These are phyloP conservation scores for Cicer cuneatum DNA, from an alignment of 306 rosid species.

Conservation along the genomic window DNA sequence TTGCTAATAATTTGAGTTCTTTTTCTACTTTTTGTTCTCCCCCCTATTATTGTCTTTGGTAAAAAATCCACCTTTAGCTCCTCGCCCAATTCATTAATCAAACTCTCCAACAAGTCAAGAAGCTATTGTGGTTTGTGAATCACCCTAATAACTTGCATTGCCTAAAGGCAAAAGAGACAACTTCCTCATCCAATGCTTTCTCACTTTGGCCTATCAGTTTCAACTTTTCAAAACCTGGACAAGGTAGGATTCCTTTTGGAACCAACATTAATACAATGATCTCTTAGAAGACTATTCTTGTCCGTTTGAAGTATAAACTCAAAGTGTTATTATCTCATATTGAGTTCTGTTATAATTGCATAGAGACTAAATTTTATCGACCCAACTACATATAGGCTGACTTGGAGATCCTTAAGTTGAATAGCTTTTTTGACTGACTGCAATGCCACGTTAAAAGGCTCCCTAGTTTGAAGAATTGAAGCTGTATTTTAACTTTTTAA, in stretches of 20 bases:
- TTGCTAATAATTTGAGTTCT: not conserved
- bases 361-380: not conserved
- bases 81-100: not conserved
- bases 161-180: not conserved
- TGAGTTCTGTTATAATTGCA: not conserved
- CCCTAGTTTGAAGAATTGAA: constrained; percentile 3
- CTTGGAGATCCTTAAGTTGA: not conserved
- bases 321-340: not conserved
- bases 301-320: not conserved
- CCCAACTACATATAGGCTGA: not conserved
- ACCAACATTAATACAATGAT: not conserved
- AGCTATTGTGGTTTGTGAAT: not conserved
- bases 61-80: not conserved
- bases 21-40: not conserved
- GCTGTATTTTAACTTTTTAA: constrained; percentile 7
- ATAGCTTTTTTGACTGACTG: not conserved
- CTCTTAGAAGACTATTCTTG: constrained; percentile 4
- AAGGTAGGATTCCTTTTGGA: not conserved
- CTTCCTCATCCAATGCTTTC: constrained; percentile 10
- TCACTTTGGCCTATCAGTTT: not conserved
- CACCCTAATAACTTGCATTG: not conserved
- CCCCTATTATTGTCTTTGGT: not conserved
- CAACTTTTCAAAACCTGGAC: not conserved
- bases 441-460: not conserved
- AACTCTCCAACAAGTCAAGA: not conserved